These are phyloP conservation scores for Fonsecaea monophora DNA, from an alignment of 2,329 filamentous ascomycete genomes.

Conservation along the genomic window DNA sequence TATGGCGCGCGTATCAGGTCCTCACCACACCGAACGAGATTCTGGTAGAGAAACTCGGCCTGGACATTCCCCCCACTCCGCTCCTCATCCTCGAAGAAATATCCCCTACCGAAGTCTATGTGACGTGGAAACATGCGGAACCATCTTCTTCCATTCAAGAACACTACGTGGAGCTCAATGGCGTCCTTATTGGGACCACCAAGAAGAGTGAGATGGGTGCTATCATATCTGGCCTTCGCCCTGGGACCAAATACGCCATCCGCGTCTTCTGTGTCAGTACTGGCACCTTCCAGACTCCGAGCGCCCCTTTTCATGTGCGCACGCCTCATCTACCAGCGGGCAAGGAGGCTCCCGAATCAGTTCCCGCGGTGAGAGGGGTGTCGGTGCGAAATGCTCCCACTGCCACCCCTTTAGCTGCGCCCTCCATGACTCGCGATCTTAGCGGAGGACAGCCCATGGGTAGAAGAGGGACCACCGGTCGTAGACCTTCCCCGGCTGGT, in stretches of 20 bases:
- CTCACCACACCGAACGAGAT: slow-evolving; percentile 89
- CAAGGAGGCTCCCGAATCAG: slow-evolving; percentile 43
- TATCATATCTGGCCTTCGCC: slow-evolving; percentile 84
- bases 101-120: slow-evolving; percentile 80
- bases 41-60: slow-evolving; percentile 86
- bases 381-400: slow-evolving; percentile 61
- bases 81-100: slow-evolving; percentile 91
- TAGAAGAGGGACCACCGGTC: slow-evolving; percentile 72
- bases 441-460: slow-evolving; percentile 60
- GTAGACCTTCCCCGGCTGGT: slow-evolving; percentile 74
- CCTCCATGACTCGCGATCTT: slow-evolving; percentile 70
- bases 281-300: slow-evolving; percentile 91
- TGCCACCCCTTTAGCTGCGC: slow-evolving; percentile 66
- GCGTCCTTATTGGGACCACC: slow-evolving; percentile 84
- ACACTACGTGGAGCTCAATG: slow-evolving; percentile 92
- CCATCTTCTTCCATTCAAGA: slow-evolving; percentile 74
- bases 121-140: slow-evolving; percentile 86
- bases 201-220: slow-evolving; percentile 83
- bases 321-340: slow-evolving; percentile 57
- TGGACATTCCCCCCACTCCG: slow-evolving; percentile 90
- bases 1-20: slow-evolving; percentile 85
- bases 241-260: slow-evolving; percentile 89
- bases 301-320: slow-evolving; percentile 80
- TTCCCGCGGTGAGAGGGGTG: slow-evolving; percentile 59
- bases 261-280: slow-evolving; percentile 89